Conservation (phyloP, 2,329 filamentous ascomycete species). For the Apiospora kogelbergensis region DNA sequence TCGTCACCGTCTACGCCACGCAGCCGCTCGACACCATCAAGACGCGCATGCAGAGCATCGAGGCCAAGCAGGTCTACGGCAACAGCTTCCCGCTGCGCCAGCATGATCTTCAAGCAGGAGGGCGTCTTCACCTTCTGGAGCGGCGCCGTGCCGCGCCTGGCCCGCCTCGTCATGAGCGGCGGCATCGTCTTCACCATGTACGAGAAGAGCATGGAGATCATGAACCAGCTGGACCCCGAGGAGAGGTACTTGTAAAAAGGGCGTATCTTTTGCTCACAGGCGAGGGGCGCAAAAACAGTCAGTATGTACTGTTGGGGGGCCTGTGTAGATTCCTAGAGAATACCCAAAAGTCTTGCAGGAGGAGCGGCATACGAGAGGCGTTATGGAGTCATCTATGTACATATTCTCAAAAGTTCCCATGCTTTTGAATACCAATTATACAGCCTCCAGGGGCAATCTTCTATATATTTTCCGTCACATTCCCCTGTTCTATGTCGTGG, state of each 20-base stretch:
- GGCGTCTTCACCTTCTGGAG: conserved; percentile 91
- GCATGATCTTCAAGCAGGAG: conserved; percentile 83
- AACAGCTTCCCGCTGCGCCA: conserved; percentile 82
- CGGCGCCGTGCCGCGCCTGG: conserved; percentile 83
- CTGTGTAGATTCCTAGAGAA: conserved; percentile 18
- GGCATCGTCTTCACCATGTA: conserved; percentile 99
- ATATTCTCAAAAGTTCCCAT: not conserved
- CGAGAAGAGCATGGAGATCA: conserved; percentile 91
- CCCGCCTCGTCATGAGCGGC: conserved; percentile 82
- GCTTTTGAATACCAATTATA: conserved; percentile 6
- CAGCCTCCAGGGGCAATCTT: conserved; percentile 14
- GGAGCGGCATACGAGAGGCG: not conserved
- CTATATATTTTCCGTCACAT: conserved; percentile 12
- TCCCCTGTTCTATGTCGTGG: not conserved
- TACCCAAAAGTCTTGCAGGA: conserved; percentile 8
- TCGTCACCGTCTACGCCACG: conserved; percentile 83
- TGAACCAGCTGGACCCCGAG: conserved; percentile 79
- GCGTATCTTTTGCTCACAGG: not conserved
- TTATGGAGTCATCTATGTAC: conserved; percentile 8
- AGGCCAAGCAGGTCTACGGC: conserved; percentile 77
- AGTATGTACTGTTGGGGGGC: not conserved
- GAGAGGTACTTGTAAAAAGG: conserved; percentile 76
- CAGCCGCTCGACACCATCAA: conserved; percentile 89
- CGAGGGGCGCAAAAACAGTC: not conserved
- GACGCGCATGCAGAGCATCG: conserved; percentile 96